phyloP scores from a whole-genome alignment of 495 filamentous ascomycete species.

The Xylaria bambusicola region DNA sequence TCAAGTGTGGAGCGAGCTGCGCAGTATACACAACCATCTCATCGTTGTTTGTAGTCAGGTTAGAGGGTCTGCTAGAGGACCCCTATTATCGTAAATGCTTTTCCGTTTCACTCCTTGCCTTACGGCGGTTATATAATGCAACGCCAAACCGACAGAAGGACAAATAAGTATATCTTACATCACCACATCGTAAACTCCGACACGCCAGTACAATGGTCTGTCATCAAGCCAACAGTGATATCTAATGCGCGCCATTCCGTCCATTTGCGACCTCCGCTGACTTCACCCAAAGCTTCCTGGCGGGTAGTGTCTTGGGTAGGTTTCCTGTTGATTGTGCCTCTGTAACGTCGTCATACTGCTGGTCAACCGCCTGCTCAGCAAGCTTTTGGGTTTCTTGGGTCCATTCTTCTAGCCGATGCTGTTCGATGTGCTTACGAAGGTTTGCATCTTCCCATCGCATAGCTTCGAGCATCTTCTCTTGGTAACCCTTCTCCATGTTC shows the following conservation, averaged over 20 bases:
- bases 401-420: constrained; percentile 63
- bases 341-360: constrained; percentile 31
- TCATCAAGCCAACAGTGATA: background rate
- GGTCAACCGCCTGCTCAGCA: constrained; percentile 35
- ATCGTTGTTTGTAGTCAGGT: background rate
- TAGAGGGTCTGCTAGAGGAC: background rate
- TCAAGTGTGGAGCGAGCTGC: background rate
- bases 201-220: constrained; percentile 1
- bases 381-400: constrained; percentile 51
- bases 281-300: constrained; percentile 22
- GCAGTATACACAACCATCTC: too few relatives aligned
- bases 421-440: constrained; percentile 56
- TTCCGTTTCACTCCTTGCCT: constrained; percentile 22
- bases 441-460: constrained; percentile 59
- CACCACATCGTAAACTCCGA: constrained; percentile 12
- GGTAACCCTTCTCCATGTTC: constrained; percentile 46
- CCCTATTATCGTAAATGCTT: constrained; percentile 13
- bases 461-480: constrained; percentile 50
- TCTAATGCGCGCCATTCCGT: constrained; percentile 32
- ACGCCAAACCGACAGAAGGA: constrained; percentile 19
- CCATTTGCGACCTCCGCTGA: constrained; percentile 26
- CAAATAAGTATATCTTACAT: constrained; percentile 33
- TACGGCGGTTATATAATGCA: constrained; percentile 31
- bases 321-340: constrained; percentile 23
- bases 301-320: constrained; percentile 16